Evolutionary conservation across 768 basidiomycete genomes (phyloP).

Genomic region (Pleurotus sapidus): DNA sequence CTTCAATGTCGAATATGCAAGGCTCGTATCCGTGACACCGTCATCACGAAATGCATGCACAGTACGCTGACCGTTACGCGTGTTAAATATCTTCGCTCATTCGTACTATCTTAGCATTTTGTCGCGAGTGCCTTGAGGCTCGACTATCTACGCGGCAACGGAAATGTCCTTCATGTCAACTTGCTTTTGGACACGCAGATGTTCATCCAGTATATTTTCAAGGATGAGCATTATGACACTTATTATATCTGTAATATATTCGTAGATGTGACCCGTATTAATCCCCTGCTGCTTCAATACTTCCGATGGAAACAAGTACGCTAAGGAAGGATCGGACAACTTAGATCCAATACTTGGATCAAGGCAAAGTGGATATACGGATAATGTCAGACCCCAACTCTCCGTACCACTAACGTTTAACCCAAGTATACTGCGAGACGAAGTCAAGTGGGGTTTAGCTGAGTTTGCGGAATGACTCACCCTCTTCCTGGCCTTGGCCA

Average conservation of each 20-base stretch:
- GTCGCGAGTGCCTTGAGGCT: conserved; percentile 81
- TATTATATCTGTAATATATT: conserved; percentile 5
- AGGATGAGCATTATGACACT: conserved; percentile 19
- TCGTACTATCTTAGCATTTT: conserved; percentile 61
- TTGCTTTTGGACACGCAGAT: conserved; percentile 80
- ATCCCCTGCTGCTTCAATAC: conserved; percentile 4
- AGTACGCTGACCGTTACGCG: conserved; percentile 46
- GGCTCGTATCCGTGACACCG: conserved; percentile 69
- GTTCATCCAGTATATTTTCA: conserved; percentile 54
- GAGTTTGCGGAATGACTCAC: conserved; percentile 44
- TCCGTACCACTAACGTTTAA: conserved; percentile 71
- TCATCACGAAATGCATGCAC: conserved; percentile 89
- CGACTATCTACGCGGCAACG: conserved; percentile 87
- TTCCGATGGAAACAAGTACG: no score
- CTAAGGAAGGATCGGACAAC: no score
- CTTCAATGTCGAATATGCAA: conserved; percentile 90
- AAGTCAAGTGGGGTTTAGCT: not conserved
- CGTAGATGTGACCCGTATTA: conserved; percentile 13
- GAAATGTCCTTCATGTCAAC: conserved; percentile 88
- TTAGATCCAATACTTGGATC: no score
- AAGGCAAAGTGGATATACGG: no score
- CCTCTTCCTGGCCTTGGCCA: conserved; percentile 88
- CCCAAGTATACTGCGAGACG: conserved; percentile 77
- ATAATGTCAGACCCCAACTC: no score
- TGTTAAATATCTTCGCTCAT: no score